Conservation (phyloP, 176 grass and related monocot species). For the Miscanthus lutarioriparius region DNA sequence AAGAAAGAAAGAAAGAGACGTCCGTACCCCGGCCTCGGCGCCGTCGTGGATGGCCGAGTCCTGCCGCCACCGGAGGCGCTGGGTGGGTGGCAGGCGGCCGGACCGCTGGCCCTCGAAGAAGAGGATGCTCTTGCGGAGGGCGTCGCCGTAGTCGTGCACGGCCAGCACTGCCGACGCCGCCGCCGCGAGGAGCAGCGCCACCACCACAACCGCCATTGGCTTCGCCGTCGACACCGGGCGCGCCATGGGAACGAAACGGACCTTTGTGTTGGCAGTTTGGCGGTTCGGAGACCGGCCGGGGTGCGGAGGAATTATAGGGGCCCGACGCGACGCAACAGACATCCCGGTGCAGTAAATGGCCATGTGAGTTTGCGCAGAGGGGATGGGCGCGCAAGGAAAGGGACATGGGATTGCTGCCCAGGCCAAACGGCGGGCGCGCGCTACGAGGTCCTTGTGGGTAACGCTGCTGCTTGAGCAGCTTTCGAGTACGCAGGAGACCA, state of each 20-base stretch:
- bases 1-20: background rate
- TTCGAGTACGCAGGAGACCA: too few relatives aligned
- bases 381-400: constrained; percentile 9
- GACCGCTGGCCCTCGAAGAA: constrained; percentile 95
- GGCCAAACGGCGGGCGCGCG: constrained; percentile 22
- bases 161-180: background rate
- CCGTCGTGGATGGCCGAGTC: constrained; percentile 79
- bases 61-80: constrained; percentile 64
- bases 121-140: constrained; percentile 81
- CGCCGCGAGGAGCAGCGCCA: background rate
- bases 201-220: background rate
- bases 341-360: constrained; percentile 4
- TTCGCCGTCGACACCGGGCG: background rate
- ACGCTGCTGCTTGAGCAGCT: background rate
- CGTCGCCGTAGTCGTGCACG: constrained; percentile 73
- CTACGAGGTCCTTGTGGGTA: constrained; percentile 27
- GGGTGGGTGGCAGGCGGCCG: constrained; percentile 52
- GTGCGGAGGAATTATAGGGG: constrained; percentile 23
- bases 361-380: constrained; percentile 41
- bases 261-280: constrained; percentile 4
- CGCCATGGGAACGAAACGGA: background rate
- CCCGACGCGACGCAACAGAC: background rate
- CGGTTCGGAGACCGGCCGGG: constrained; percentile 8
- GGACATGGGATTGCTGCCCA: constrained; percentile 46
- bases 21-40: constrained; percentile 49